These are phyloP conservation scores for Podila epigama DNA, from an alignment of 192 early-diverging fungal species.

Conservation along the genomic window DNA sequence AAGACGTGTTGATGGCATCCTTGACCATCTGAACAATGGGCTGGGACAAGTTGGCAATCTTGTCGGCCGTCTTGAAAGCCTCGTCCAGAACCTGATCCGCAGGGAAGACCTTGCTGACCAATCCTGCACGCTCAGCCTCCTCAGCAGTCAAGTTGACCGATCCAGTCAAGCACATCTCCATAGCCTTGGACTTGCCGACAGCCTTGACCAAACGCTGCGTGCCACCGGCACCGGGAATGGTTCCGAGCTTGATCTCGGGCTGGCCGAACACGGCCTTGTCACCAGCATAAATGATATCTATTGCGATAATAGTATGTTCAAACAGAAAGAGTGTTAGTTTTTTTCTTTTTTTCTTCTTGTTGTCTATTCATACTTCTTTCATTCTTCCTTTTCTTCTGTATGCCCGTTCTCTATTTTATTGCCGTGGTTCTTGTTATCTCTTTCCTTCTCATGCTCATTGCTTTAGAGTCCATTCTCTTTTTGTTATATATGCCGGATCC, in stretches of 20 bases:
- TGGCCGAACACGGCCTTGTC: conserved; percentile 97
- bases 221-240: conserved; percentile 92
- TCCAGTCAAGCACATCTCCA: conserved; percentile 95
- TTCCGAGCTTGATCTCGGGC: conserved; percentile 98
- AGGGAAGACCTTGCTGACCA: conserved; percentile 92
- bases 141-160: conserved; percentile 79
- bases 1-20: conserved; percentile 96
- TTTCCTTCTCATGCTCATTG: no score
- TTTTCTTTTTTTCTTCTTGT: no score
- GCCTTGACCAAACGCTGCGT: conserved; percentile 88
- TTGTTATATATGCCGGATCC: no score
- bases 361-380: no score
- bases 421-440: no score
- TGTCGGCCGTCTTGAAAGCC: conserved; percentile 86
- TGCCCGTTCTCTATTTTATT: no score
- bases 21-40: conserved; percentile 94
- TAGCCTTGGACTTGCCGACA: conserved; percentile 97
- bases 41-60: conserved; percentile 86
- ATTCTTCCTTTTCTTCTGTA: no score
- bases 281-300: conserved; percentile 96
- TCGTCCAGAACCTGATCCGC: conserved; percentile 87
- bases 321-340: not conserved
- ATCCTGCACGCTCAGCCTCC: conserved; percentile 85
- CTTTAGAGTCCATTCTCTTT: no score
- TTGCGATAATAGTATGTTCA: not conserved